Evolutionary conservation across 176 grass and related monocot genomes (phyloP), one percentile per base, ranked within the genome.

Genomic region (Cenchrus fungigraminus): DNA sequence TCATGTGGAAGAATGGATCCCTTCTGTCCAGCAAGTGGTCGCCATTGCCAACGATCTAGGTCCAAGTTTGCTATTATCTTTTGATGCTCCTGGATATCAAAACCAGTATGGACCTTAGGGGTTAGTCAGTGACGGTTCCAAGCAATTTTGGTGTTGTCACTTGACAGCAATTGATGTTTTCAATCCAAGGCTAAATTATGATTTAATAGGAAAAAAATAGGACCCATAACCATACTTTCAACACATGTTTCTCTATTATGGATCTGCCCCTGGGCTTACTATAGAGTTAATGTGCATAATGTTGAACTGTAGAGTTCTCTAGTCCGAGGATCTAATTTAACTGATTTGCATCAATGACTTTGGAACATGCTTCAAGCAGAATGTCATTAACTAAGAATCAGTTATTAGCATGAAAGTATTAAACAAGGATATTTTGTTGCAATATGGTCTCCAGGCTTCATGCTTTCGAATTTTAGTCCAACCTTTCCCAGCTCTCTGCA

Each of bases 1-100:
- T 71, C 96, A 98, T 53, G 59, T 94, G 0, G 91, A 98, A 51
- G 96, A 95, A 54, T 98, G 96, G 96, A 88, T 25, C 63, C 93
- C 96, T 43, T 84, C 86, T 75, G 54, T 87, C 13, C 77, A 95
- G 50, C 86, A 93, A 87, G 90, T 91, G 40, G 51, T 98, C 42
- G 54, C 61, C 47, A 95, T 94, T 83, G 91, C 96, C 81, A 89
- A 64, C 68, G 86, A 98, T 82, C 80, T 98, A 85, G 96, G 96
- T 98, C 17, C 12, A 37, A 63, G 71, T 82, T 85, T 83, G 53
- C 45, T 65, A 47, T 32, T 74, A 43, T 81, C 13, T 28, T 65
- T 19, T 62, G 56, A 15, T 87, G 29, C 59, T 79, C 85, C 55
- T 31, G 46, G 45, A 79, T 68, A 77, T 68, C 20, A 67, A 14